Evolutionary conservation across 495 filamentous ascomycete species (phyloP).

Genomic region (Echria macrotheca): DNA sequence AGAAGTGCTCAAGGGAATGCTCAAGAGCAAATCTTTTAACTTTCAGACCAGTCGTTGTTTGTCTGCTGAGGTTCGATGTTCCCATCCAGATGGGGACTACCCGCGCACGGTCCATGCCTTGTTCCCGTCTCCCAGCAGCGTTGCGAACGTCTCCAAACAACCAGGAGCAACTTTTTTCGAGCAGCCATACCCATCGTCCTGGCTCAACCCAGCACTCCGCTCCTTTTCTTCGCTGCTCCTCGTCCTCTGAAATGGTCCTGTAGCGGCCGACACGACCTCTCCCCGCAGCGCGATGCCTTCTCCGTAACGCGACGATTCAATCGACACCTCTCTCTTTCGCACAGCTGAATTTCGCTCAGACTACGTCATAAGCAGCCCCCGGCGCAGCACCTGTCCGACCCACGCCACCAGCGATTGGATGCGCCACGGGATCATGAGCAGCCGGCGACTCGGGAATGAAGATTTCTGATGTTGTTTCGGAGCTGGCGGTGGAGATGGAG

Average conservation of each 20-base stretch:
- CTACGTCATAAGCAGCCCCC: slow-evolving; percentile 16
- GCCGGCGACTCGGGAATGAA: slow-evolving; percentile 33
- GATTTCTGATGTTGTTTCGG: slow-evolving; percentile 37
- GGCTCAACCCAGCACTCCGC: slow-evolving; percentile 4
- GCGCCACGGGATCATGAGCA: slow-evolving; percentile 29
- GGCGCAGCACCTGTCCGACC: not conserved
- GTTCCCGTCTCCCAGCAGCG: not conserved
- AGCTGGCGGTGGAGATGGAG: slow-evolving; percentile 41
- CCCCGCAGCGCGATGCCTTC: slow-evolving; percentile 27
- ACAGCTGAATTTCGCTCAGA: slow-evolving; percentile 21
- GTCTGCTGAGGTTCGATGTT: slow-evolving; percentile 1
- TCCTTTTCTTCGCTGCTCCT: slow-evolving; percentile 2
- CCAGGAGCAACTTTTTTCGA: slow-evolving; percentile 1
- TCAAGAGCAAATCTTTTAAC: too few species aligned
- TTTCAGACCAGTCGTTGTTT: too few species aligned
- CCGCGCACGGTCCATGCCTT: not conserved
- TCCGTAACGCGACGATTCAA: slow-evolving; percentile 21
- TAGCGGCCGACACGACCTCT: not conserved
- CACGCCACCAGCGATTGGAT: slow-evolving; percentile 6
- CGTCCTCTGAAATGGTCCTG: not conserved
- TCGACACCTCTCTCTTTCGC: slow-evolving; percentile 3
- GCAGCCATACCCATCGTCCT: slow-evolving; percentile 7
- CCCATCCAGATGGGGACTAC: slow-evolving; percentile 3
- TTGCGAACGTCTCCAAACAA: slow-evolving; percentile 6
- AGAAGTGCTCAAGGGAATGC: too few species aligned